Conservation (phyloP, 345 rosid species). For the Litchi chinensis region DNA sequence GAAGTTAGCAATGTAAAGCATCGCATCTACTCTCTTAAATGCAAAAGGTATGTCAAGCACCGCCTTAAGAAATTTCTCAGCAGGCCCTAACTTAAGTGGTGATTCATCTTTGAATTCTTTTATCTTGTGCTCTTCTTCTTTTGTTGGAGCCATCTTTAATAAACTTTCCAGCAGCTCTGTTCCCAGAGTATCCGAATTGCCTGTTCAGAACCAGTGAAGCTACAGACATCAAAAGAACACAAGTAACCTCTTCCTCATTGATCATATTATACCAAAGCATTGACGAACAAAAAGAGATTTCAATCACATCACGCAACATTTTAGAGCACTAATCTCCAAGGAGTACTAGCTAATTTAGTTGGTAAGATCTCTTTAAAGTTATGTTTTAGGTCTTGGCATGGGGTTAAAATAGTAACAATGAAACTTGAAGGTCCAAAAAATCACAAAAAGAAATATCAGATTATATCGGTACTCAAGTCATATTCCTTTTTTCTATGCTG, state of each 20-base stretch:
- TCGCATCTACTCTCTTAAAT: constrained; percentile 85
- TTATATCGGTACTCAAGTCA: too few relatives aligned
- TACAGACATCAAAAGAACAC: constrained; percentile 3
- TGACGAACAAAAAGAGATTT: not conserved
- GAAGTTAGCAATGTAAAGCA: constrained; percentile 88
- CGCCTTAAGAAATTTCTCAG: constrained; percentile 89
- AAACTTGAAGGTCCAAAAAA: not conserved
- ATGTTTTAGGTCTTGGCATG: not conserved
- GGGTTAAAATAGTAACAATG: not conserved
- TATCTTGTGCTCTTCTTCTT: constrained; percentile 84
- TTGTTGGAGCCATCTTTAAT: constrained; percentile 91
- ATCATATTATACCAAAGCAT: constrained; percentile 3
- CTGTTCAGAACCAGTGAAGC: constrained; percentile 38
- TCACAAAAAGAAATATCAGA: not conserved
- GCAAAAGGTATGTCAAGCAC: constrained; percentile 84
- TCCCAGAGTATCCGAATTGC: constrained; percentile 83
- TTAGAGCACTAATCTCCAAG: not conserved
- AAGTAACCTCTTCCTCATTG: too few relatives aligned
- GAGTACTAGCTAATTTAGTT: not conserved
- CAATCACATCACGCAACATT: not conserved
- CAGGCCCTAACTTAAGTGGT: constrained; percentile 80
- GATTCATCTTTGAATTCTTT: constrained; percentile 79
- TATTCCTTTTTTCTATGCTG: not conserved
- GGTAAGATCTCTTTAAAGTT: not conserved
- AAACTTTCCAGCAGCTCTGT: constrained; percentile 91